Evolutionary conservation across 306 rosid genomes (phyloP).

Genomic region (Trichosanthes cucumerina): DNA sequence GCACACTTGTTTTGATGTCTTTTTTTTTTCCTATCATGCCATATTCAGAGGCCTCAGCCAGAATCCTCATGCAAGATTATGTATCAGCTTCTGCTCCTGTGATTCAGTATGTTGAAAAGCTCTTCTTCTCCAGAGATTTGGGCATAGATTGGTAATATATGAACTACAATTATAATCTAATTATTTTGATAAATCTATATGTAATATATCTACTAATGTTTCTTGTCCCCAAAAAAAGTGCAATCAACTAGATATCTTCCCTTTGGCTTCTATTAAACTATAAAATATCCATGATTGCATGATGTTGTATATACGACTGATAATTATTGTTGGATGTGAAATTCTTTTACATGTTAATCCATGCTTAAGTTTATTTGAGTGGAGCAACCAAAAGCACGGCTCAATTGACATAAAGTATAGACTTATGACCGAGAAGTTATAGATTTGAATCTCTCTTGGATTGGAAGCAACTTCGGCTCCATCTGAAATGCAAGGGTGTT

Average conservation of each 20-base stretch:
- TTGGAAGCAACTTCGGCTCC: background rate
- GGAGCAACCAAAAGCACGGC: no score
- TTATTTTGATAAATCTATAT: background rate
- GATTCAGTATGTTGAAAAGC: slow-evolving; percentile 61
- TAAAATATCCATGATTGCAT: background rate
- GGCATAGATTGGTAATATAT: slow-evolving; percentile 73
- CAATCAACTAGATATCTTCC: background rate
- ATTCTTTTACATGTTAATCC: background rate
- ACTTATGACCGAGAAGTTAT: no score
- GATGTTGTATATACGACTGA: background rate
- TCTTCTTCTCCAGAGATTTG: slow-evolving; percentile 60
- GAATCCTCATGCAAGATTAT: slow-evolving; percentile 59
- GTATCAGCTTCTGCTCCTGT: slow-evolving; percentile 48
- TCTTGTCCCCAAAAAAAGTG: no score
- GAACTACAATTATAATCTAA: slow-evolving; percentile 2
- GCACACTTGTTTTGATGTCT: background rate
- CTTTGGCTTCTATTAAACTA: background rate
- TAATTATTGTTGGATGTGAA: background rate
- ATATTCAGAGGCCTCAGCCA: slow-evolving; percentile 59
- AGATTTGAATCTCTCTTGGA: no score
- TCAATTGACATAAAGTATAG: no score
- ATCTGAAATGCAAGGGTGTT: background rate
- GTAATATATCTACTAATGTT: background rate
- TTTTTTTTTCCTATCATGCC: slow-evolving; percentile 4
- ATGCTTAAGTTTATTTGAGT: background rate